These are phyloP conservation scores for Pharus latifolius DNA, from an alignment of 176 grass and related monocot genomes.

Conservation along the genomic window DNA sequence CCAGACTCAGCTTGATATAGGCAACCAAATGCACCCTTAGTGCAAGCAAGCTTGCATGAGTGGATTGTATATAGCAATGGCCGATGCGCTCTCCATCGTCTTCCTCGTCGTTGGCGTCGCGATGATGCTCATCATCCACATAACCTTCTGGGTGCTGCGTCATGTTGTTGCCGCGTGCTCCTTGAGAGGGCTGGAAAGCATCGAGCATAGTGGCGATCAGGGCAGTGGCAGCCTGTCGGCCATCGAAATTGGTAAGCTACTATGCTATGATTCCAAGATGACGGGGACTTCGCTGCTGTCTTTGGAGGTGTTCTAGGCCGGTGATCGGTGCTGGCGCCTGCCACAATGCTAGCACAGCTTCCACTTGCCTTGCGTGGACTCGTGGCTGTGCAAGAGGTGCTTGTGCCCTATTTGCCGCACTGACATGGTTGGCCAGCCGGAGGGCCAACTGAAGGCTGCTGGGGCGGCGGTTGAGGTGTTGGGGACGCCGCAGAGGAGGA, in stretches of 20 bases:
- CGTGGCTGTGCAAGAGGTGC: conserved; percentile 10
- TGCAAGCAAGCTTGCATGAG: no score
- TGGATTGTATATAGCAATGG: no score
- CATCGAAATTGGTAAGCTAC: conserved; percentile 21
- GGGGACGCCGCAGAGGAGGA: no score
- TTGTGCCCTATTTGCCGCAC: no score
- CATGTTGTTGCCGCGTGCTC: neutral
- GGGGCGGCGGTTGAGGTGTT: neutral
- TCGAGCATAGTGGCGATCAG: neutral
- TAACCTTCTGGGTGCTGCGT: neutral
- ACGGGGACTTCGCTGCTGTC: conserved; percentile 14
- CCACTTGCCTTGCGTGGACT: conserved; percentile 19
- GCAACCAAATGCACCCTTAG: no score
- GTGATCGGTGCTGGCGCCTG: conserved; percentile 11
- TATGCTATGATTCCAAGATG: conserved; percentile 15
- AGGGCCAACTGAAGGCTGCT: no score
- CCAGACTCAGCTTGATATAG: no score
- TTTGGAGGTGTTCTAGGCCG: neutral
- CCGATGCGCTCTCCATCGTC: no score
- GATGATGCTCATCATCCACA: neutral
- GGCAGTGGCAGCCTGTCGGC: neutral
- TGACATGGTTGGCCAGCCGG: neutral
- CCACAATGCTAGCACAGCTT: conserved; percentile 28
- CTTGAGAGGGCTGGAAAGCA: neutral
- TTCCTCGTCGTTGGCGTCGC: no score